Conservation (phyloP, 1,284 basidiomycete species). For the Sanghuangporus sanghuang region DNA sequence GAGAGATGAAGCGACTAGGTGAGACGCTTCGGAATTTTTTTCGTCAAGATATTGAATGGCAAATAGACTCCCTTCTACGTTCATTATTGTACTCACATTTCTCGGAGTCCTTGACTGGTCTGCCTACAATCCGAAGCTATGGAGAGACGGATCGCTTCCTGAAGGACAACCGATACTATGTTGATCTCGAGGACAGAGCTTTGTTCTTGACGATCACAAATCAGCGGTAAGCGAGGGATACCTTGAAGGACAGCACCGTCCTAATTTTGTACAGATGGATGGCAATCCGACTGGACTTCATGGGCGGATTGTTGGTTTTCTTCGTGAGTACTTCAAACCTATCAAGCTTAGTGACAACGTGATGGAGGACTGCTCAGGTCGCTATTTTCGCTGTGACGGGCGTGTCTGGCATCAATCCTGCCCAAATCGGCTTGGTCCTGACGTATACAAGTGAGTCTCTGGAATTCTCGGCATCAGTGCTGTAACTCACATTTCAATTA, state of each 20-base stretch:
- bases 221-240: slow-evolving; percentile 38
- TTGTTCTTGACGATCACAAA: slow-evolving; percentile 57
- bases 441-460: slow-evolving; percentile 51
- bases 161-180: slow-evolving; percentile 60
- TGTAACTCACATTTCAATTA: slow-evolving; percentile 23
- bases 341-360: neutral
- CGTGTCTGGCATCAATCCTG: slow-evolving; percentile 52
- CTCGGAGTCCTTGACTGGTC: slow-evolving; percentile 71
- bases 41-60: no score
- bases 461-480: slow-evolving; percentile 8
- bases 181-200: slow-evolving; percentile 73
- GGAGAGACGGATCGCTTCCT: slow-evolving; percentile 61
- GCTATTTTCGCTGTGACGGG: slow-evolving; percentile 48
- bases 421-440: slow-evolving; percentile 68
- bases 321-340: slow-evolving; percentile 38
- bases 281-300: slow-evolving; percentile 72
- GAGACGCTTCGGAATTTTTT: slow-evolving; percentile 16
- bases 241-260: neutral
- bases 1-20: slow-evolving; percentile 70
- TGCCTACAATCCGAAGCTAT: slow-evolving; percentile 74
- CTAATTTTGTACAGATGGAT: slow-evolving; percentile 51
- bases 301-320: slow-evolving; percentile 64
- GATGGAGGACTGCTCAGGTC: slow-evolving; percentile 30
- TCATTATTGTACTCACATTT: slow-evolving; percentile 77
- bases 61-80: slow-evolving; percentile 56